phyloP scores from a whole-genome alignment of 164 flowering plant genomes.

The Tetracentron sinense region DNA sequence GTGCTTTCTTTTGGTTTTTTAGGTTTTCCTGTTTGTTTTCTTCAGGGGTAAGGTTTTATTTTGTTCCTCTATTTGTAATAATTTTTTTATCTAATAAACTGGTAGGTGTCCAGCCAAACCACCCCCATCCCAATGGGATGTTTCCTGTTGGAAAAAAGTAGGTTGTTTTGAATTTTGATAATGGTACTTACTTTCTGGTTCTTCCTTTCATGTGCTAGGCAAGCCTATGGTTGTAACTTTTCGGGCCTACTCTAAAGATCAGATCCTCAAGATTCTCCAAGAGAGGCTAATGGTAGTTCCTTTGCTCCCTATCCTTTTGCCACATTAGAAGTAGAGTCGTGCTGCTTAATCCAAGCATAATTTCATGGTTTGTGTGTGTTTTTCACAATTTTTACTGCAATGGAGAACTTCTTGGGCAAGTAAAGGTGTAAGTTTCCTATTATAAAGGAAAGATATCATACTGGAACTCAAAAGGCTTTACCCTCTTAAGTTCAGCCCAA shows the following conservation, averaged over 20 bases:
- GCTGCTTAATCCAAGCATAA: too few relatives aligned
- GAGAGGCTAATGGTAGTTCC: conserved; percentile 73
- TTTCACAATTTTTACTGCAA: background rate
- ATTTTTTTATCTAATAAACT: background rate
- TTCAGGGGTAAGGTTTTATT: background rate
- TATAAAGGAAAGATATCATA: background rate
- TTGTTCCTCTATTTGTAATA: background rate
- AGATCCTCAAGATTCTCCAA: conserved; percentile 74
- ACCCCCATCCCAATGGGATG: background rate
- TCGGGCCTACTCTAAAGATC: conserved; percentile 86
- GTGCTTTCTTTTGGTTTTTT: conserved; percentile 1
- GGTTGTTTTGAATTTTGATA: background rate
- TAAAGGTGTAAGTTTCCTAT: background rate
- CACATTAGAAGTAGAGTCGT: too few relatives aligned
- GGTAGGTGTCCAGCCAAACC: background rate
- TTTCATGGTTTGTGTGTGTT: too few relatives aligned
- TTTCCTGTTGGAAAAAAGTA: background rate
- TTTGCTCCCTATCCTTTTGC: background rate
- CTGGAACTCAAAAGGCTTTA: background rate
- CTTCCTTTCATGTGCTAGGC: conserved; percentile 46
- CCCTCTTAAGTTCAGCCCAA: background rate
- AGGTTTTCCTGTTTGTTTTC: background rate
- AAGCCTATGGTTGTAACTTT: conserved; percentile 77
- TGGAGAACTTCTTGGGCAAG: background rate
- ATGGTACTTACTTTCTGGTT: conserved; percentile 1